Evolutionary conservation across 805 yeast genomes (phyloP), one percentile per base, ranked within the genome.

Genomic region (Starmerella apis): DNA sequence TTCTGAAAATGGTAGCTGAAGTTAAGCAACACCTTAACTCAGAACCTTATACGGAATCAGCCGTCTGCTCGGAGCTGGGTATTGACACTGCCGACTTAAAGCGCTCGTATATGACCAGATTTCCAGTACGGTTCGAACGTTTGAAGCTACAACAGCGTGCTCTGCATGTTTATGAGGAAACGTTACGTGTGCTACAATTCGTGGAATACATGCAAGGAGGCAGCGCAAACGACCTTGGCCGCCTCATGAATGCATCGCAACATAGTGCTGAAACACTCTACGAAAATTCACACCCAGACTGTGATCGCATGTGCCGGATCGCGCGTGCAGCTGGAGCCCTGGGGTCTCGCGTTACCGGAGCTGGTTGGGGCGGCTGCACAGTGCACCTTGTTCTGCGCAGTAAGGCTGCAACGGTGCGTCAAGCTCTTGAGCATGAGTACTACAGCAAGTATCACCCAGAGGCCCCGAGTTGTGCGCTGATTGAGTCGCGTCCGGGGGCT

Each of bases 341-440:
- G 51, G 87, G 87, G 16, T 77, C 84, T 1, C 70, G 88, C 48
- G 72, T 79, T n/a, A 81, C 87, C 9, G 88, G 87, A 24, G 87
- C 88, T 18, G 88, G 88, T 3, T 81, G 79, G 73, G 87, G 87
- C 30, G 87, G 87, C 5, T 77, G 80, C 27, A 71, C 82, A 0
- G 82, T 81, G n/a, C 84, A 80, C 60, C 64, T 81, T 49, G 76
- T 81, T 10, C 66, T 74, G 3, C 65, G 67, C 4, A 70, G 70
- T 51, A 71, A 68, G 51, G 65, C 73, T 10, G 62, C 60, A 0
- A 47, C 48, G 2, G 68, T 78, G 25, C 63, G 65, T 9, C 50
- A 54, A 2, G 78, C 81, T 0, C 66, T 81, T 46, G 66, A 61
- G 22, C 65, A 69, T n/a, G 63, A 77, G 46, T 81, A 76, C 62